Conservation (phyloP, 2,329 filamentous ascomycete genomes). For the Raffaelea deltoideospora region DNA sequence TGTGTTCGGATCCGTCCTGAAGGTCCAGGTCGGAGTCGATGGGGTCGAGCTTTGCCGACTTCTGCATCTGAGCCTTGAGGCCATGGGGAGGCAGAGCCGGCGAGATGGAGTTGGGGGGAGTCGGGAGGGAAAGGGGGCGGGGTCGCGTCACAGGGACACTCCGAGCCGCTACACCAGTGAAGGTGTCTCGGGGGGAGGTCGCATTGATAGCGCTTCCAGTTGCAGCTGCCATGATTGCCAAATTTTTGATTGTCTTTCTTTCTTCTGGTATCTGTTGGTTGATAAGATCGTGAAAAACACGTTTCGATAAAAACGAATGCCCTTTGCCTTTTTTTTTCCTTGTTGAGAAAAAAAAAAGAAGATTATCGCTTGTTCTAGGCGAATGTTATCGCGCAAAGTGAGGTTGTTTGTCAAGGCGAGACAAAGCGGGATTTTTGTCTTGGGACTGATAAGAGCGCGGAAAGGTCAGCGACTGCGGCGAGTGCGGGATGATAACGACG, state of each 20-base stretch:
- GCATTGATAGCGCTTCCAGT: conserved; percentile 51
- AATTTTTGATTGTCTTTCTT: conserved; percentile 12
- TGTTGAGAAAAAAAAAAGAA: background rate
- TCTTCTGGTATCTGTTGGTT: background rate
- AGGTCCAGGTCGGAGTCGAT: conserved; percentile 83
- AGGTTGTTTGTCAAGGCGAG: no score
- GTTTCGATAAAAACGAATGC: no score
- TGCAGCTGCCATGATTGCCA: conserved; percentile 49
- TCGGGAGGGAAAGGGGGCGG: conserved; percentile 64
- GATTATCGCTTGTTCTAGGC: no score
- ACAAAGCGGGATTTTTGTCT: no score
- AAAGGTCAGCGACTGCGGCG: no score
- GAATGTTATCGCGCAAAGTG: no score
- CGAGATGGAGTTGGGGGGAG: conserved; percentile 90
- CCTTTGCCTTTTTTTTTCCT: no score
- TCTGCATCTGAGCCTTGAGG: conserved; percentile 52
- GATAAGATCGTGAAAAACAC: background rate
- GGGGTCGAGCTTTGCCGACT: conserved; percentile 38
- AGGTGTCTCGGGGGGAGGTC: conserved; percentile 53
- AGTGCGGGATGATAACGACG: background rate
- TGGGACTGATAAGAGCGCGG: no score
- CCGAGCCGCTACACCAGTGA: conserved; percentile 55
- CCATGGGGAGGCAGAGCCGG: conserved; percentile 72
- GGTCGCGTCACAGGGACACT: conserved; percentile 47
- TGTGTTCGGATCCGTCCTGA: conserved; percentile 46